These are phyloP conservation scores for Plasmopara halstedii DNA, from an alignment of 352 stramenopile genomes.

Conservation along the genomic window DNA sequence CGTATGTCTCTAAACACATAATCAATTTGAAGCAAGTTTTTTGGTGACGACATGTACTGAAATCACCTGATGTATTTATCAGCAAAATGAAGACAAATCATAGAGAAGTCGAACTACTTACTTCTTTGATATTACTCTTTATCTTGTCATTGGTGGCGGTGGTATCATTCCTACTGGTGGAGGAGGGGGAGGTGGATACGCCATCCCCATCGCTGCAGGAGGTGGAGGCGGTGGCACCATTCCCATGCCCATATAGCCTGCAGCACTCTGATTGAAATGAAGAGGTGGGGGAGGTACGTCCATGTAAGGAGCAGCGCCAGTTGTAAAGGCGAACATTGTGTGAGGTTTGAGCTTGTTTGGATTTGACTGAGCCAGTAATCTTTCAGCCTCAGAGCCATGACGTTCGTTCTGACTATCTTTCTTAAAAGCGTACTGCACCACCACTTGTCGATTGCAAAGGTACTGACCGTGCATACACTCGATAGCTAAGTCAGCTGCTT, in stretches of 20 bases:
- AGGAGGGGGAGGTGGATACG: slow-evolving; percentile 22
- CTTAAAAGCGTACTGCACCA: slow-evolving; percentile 99
- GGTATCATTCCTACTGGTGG: slow-evolving; percentile 31
- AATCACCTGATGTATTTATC: too few relatives aligned
- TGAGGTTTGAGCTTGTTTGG: slow-evolving; percentile 75
- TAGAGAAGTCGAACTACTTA: too few relatives aligned
- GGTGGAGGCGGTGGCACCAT: slow-evolving; percentile 24
- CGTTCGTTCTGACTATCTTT: slow-evolving; percentile 92
- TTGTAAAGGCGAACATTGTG: slow-evolving; percentile 62
- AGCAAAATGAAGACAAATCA: too few relatives aligned
- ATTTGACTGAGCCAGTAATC: slow-evolving; percentile 77
- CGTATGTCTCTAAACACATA: too few relatives aligned
- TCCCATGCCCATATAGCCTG: slow-evolving; percentile 39
- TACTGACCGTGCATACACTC: slow-evolving; percentile 99
- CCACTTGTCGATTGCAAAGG: slow-evolving; percentile 95
- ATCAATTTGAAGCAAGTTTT: too few relatives aligned
- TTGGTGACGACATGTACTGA: too few relatives aligned
- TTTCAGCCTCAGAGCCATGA: slow-evolving; percentile 87
- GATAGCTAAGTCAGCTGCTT: slow-evolving; percentile 96
- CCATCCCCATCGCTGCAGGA: slow-evolving; percentile 31
- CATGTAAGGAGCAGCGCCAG: slow-evolving; percentile 8
- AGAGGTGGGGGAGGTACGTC: slow-evolving; percentile 26
- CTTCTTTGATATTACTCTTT: too few relatives aligned
- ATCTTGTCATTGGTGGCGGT: too few relatives aligned
- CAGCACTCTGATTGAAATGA: slow-evolving; percentile 7